A percentile compares a stretch with the other conserved stretches of the same genome.
phyloP scores from a whole-genome alignment of 768 basidiomycete species.

The Kwoniella heveanensis region DNA sequence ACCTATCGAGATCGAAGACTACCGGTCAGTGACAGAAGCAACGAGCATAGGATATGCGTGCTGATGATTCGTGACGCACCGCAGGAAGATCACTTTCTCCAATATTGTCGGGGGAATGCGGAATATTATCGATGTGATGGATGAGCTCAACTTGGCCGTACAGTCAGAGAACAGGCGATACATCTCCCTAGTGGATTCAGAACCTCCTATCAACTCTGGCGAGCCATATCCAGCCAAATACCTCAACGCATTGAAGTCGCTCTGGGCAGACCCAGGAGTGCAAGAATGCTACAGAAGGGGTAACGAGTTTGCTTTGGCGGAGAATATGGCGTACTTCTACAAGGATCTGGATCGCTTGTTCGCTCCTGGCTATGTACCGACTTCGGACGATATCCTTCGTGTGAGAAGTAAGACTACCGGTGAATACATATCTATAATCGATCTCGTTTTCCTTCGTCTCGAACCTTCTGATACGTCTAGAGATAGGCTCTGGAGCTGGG shows the following conservation, averaged over 20 bases:
- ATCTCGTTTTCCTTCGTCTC: conserved; percentile 2
- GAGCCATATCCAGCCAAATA: conserved; percentile 75
- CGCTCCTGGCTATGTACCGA: conserved; percentile 69
- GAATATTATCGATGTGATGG: conserved; percentile 81
- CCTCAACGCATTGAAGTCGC: conserved; percentile 66
- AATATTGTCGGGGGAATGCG: conserved; percentile 86
- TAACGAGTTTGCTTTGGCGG: conserved; percentile 87
- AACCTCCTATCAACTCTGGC: conserved; percentile 72
- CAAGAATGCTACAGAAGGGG: conserved; percentile 76
- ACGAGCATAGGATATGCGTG: not conserved
- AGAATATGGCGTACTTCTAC: conserved; percentile 71
- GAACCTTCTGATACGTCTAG: not conserved
- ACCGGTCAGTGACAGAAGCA: conserved; percentile 51
- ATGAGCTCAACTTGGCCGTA: conserved; percentile 79
- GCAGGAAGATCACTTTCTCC: conserved; percentile 84
- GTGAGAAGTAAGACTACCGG: conserved; percentile 85
- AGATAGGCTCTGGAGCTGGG: not conserved
- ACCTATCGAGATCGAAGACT: conserved; percentile 77
- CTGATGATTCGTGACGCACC: not conserved
- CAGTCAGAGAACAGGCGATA: conserved; percentile 64
- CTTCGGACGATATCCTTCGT: conserved; percentile 81
- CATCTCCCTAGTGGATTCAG: conserved; percentile 68
- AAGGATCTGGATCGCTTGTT: conserved; percentile 78
- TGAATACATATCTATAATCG: conserved; percentile 66
- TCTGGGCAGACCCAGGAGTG: conserved; percentile 78